Percentiles rank a stretch among this genome's conserved stretches.
These are phyloP conservation scores for Hirsutella minnesotensis DNA, from an alignment of 2,329 filamentous ascomycete genomes.

Conservation along the genomic window DNA sequence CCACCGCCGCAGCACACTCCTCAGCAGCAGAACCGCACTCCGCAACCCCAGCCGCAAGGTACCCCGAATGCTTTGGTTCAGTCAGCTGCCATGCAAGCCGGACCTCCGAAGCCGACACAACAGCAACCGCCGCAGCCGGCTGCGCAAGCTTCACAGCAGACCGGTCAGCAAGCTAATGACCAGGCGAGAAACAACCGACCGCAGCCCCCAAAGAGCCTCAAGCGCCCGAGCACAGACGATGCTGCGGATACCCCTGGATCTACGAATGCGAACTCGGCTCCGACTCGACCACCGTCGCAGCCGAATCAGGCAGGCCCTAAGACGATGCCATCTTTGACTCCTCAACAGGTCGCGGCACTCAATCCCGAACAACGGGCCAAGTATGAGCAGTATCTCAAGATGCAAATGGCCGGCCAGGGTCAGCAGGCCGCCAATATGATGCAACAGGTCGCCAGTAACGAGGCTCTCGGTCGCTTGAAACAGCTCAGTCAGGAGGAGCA, in stretches of 20 bases:
- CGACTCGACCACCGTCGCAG: slow-evolving; percentile 14
- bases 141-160: background rate
- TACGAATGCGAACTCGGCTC: slow-evolving; percentile 7
- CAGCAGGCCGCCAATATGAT: slow-evolving; percentile 6
- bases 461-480: slow-evolving; percentile 21
- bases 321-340: slow-evolving; percentile 12
- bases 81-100: slow-evolving; percentile 17
- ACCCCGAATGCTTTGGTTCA: slow-evolving; percentile 32
- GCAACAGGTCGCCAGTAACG: slow-evolving; percentile 9
- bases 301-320: slow-evolving; percentile 12
- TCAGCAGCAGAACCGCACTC: slow-evolving; percentile 30
- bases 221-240: slow-evolving; percentile 39
- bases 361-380: slow-evolving; percentile 32
- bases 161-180: slow-evolving; percentile 10
- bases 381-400: slow-evolving; percentile 26
- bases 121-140: background rate
- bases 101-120: slow-evolving; percentile 15
- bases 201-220: slow-evolving; percentile 30
- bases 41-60: slow-evolving; percentile 25
- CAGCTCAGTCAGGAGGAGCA: slow-evolving; percentile 28
- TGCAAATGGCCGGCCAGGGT: slow-evolving; percentile 15
- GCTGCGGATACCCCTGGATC: slow-evolving; percentile 15
- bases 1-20: slow-evolving; percentile 22
- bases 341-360: slow-evolving; percentile 26
- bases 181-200: slow-evolving; percentile 13